These are phyloP conservation scores for Ceratobasidium sp. DNA, from an alignment of 1,284 basidiomycete species.

Conservation along the genomic window DNA sequence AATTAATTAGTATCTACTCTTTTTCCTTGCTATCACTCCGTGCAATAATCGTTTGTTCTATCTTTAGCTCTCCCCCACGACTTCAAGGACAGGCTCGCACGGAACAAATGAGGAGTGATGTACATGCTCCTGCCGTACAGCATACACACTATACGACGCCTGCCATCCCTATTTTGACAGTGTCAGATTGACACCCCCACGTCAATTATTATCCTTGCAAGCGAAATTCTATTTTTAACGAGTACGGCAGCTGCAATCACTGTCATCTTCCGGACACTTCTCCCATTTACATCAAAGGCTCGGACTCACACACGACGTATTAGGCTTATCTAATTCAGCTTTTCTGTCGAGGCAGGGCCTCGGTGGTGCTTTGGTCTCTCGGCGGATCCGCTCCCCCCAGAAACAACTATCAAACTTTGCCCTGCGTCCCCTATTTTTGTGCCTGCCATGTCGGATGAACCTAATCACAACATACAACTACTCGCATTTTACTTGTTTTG, in stretches of 20 bases:
- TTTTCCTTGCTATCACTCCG: no score
- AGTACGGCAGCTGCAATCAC: not conserved
- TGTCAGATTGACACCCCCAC: no score
- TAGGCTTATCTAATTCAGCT: slow-evolving; percentile 18
- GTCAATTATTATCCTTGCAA: not conserved
- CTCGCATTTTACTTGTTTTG: slow-evolving; percentile 1
- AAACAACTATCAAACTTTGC: slow-evolving; percentile 18
- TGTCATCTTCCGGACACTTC: not conserved
- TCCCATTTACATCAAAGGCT: not conserved
- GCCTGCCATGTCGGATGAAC: slow-evolving; percentile 3
- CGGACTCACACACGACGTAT: slow-evolving; percentile 3
- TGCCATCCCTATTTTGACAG: no score
- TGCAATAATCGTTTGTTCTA: no score
- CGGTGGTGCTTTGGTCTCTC: slow-evolving; percentile 16
- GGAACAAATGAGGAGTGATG: no score
- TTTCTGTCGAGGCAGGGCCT: slow-evolving; percentile 25
- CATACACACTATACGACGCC: no score
- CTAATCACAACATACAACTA: not conserved
- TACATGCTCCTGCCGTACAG: no score
- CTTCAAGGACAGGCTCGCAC: no score
- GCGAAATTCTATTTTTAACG: slow-evolving; percentile 3
- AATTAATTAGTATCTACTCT: no score
- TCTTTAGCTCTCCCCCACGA: no score
- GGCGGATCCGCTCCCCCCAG: slow-evolving; percentile 12
- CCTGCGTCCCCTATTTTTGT: slow-evolving; percentile 5